Percentiles rank a stretch among this genome's conserved stretches.
Evolutionary conservation across 495 filamentous ascomycete species (phyloP).

Genomic region (Xylaria acuta): DNA sequence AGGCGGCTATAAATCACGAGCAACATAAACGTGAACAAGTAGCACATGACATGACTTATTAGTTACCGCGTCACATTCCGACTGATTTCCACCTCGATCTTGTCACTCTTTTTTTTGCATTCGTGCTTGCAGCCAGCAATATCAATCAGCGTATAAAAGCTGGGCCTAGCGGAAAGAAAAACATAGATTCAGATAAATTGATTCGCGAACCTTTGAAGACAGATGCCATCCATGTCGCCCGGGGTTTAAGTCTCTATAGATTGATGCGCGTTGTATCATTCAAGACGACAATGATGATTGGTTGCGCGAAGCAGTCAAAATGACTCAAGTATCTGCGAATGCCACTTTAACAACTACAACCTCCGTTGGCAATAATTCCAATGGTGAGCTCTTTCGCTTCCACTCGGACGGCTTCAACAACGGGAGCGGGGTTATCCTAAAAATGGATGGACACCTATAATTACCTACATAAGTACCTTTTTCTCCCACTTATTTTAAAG

Average conservation of each 20-base stretch:
- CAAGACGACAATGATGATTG: not conserved
- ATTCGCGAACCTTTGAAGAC: not conserved
- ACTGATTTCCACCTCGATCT: not conserved
- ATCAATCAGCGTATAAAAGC: not conserved
- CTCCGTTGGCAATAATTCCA: not conserved
- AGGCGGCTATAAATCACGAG: not conserved
- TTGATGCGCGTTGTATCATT: slow-evolving; percentile 7
- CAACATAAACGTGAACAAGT: not conserved
- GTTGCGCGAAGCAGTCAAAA: slow-evolving; percentile 3
- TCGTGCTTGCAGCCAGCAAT: not conserved
- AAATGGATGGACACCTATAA: no score
- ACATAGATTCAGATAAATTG: not conserved
- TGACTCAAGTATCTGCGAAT: not conserved
- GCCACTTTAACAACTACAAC: not conserved
- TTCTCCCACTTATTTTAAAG: no score
- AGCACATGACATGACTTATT: slow-evolving; percentile 5
- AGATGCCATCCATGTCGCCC: not conserved
- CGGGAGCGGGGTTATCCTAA: no score
- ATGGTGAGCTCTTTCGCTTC: not conserved
- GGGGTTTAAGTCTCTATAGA: not conserved
- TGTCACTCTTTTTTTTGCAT: not conserved
- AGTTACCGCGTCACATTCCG: not conserved
- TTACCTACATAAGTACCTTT: no score
- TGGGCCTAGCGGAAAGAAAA: not conserved
- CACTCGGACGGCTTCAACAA: not conserved